Conservation (phyloP, 2,329 filamentous ascomycete species). For the Rhinocladiella mackenziei region DNA sequence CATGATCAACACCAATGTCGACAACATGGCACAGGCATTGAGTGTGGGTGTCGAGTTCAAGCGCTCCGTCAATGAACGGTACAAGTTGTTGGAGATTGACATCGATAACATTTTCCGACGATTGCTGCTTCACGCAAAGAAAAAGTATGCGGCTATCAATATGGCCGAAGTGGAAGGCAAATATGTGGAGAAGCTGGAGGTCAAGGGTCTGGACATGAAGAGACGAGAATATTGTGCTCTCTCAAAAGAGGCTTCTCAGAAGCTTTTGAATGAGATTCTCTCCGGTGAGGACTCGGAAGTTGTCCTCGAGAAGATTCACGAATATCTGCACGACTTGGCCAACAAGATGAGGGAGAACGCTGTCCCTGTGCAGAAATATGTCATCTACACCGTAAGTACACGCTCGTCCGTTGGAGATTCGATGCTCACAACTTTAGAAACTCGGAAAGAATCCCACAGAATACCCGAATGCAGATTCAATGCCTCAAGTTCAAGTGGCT, state of each 20-base stretch:
- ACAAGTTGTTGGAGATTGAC: constrained; percentile 90
- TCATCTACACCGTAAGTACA: constrained; percentile 73
- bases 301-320: constrained; percentile 84
- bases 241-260: constrained; percentile 89
- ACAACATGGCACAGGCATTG: constrained; percentile 84
- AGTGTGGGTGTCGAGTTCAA: constrained; percentile 95
- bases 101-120: constrained; percentile 96
- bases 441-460: constrained; percentile 90
- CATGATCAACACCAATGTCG: constrained; percentile 99
- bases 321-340: constrained; percentile 81
- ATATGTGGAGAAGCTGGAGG: constrained; percentile 89
- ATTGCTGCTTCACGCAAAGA: constrained; percentile 92
- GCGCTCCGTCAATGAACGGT: constrained; percentile 86
- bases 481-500: constrained; percentile 96
- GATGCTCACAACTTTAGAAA: constrained; percentile 51
- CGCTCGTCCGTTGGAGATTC: not conserved
- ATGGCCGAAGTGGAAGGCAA: constrained; percentile 85
- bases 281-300: constrained; percentile 89
- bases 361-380: constrained; percentile 80
- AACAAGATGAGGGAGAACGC: constrained; percentile 77
- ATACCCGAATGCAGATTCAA: constrained; percentile 88
- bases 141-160: constrained; percentile 98
- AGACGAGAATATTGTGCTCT: constrained; percentile 93
- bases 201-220: constrained; percentile 98
- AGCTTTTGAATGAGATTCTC: constrained; percentile 87